These are phyloP conservation scores for Pleurotus pulmonarius DNA, from an alignment of 768 basidiomycete genomes.

Conservation along the genomic window DNA sequence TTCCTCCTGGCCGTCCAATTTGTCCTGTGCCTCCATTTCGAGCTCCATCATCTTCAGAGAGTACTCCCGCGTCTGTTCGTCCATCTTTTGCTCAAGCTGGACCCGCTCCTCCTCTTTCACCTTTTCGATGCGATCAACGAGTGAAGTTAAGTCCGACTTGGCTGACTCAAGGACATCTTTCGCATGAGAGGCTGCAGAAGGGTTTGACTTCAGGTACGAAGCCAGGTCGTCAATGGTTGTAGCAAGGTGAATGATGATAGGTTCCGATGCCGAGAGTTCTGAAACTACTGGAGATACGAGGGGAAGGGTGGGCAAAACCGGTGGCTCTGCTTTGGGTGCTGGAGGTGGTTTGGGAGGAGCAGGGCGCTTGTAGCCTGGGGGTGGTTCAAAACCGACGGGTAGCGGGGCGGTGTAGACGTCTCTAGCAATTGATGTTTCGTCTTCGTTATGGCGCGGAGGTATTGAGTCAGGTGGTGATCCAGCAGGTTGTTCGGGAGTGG, in stretches of 20 bases:
- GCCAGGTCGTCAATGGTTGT: slow-evolving; percentile 91
- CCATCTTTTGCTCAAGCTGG: slow-evolving; percentile 60
- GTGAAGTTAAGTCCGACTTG: slow-evolving; percentile 72
- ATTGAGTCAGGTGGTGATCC: slow-evolving; percentile 19
- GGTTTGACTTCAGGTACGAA: slow-evolving; percentile 73
- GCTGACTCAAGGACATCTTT: slow-evolving; percentile 76
- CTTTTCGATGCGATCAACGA: slow-evolving; percentile 73
- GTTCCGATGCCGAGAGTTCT: slow-evolving; percentile 72
- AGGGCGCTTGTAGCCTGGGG: slow-evolving; percentile 79
- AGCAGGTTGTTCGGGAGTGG: slow-evolving; percentile 21
- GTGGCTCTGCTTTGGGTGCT: slow-evolving; percentile 18
- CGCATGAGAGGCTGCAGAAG: slow-evolving; percentile 62
- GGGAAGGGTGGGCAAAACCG: slow-evolving; percentile 45
- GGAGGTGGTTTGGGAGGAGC: slow-evolving; percentile 42
- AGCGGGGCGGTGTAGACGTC: slow-evolving; percentile 67
- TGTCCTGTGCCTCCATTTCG: slow-evolving; percentile 83
- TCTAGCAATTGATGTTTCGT: slow-evolving; percentile 17
- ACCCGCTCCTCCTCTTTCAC: slow-evolving; percentile 76
- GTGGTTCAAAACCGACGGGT: slow-evolving; percentile 93
- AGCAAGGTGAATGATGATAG: slow-evolving; percentile 91
- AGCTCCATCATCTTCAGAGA: slow-evolving; percentile 74
- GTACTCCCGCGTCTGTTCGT: slow-evolving; percentile 85
- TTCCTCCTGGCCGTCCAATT: slow-evolving; percentile 81
- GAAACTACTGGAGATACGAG: slow-evolving; percentile 79
- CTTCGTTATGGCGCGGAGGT: slow-evolving; percentile 12